phyloP scores from a whole-genome alignment of 306 rosid genomes.

The Glycine tomentella region DNA sequence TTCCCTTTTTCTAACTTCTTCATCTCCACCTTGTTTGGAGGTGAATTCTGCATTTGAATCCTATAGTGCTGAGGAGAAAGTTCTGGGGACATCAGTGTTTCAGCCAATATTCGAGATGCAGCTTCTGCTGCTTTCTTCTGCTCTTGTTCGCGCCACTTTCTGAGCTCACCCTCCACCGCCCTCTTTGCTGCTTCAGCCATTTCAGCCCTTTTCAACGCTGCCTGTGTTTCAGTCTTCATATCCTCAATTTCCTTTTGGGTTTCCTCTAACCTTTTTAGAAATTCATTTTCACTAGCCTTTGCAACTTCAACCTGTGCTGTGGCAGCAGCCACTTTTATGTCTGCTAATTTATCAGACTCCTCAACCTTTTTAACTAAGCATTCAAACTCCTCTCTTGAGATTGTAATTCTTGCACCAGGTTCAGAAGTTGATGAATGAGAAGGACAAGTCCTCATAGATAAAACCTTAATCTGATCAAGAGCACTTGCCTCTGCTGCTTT shows the following conservation, averaged over 20 bases:
- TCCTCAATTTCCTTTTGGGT: conserved; percentile 73
- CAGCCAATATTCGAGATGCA: conserved; percentile 73
- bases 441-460: conserved; percentile 71
- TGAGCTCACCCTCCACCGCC: conserved; percentile 83
- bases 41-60: conserved; percentile 53
- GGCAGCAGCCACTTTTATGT: conserved; percentile 85
- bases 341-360: conserved; percentile 71
- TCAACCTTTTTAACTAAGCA: conserved; percentile 72
- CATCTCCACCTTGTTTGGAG: conserved; percentile 46
- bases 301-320: conserved; percentile 83
- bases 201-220: conserved; percentile 68
- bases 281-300: conserved; percentile 83
- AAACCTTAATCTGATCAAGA: conserved; percentile 68
- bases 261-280: conserved; percentile 61
- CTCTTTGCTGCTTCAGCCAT: conserved; percentile 92
- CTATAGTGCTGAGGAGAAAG: conserved; percentile 65
- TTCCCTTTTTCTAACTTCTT: conserved; percentile 66
- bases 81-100: conserved; percentile 57
- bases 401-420: conserved; percentile 67
- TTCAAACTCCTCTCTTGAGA: conserved; percentile 78
- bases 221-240: conserved; percentile 66
- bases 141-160: conserved; percentile 78
- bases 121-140: conserved; percentile 85
- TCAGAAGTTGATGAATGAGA: conserved; percentile 75
- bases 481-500: conserved; percentile 71